phyloP scores from a whole-genome alignment of 805 yeast species.

The Kluyveromyces wickerhamii region DNA sequence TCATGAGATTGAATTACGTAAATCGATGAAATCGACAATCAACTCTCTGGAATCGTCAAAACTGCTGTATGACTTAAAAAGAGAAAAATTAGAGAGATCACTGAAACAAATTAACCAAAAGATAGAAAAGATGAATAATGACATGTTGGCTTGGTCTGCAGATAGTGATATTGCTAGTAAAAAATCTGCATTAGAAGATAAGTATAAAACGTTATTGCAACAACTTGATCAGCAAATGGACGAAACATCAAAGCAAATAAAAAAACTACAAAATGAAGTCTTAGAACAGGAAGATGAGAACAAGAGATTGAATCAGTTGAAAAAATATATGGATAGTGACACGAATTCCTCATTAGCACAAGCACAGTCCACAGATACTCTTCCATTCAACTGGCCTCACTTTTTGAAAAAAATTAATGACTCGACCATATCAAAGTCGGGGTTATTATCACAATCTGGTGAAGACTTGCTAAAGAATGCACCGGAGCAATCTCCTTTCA shows the following conservation, averaged over 20 bases:
- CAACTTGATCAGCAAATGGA: slow-evolving; percentile 11
- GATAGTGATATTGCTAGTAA: slow-evolving; percentile 15
- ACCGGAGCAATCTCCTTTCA: slow-evolving; percentile 17
- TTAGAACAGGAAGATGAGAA: slow-evolving; percentile 16
- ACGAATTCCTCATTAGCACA: neutral
- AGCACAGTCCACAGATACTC: slow-evolving; percentile 8
- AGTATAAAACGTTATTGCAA: slow-evolving; percentile 10
- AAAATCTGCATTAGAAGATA: slow-evolving; percentile 10
- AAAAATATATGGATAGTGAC: slow-evolving; percentile 12
- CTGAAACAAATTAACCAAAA: slow-evolving; percentile 20
- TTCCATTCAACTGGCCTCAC: slow-evolving; percentile 4
- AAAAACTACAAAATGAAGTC: slow-evolving; percentile 16
- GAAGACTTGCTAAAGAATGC: slow-evolving; percentile 20
- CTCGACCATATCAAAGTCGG: slow-evolving; percentile 20
- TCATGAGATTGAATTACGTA: slow-evolving; percentile 27
- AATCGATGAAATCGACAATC: slow-evolving; percentile 27
- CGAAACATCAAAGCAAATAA: slow-evolving; percentile 8
- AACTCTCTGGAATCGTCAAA: slow-evolving; percentile 29
- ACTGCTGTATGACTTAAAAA: slow-evolving; percentile 24
- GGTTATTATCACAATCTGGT: slow-evolving; percentile 20
- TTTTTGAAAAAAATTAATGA: slow-evolving; percentile 19
- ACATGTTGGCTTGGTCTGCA: slow-evolving; percentile 22
- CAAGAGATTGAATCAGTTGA: slow-evolving; percentile 18
- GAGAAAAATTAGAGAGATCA: slow-evolving; percentile 23
- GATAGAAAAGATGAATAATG: slow-evolving; percentile 22